phyloP scores from a whole-genome alignment of 78 protist genomes.

The Dictyostelium firmibasis region DNA sequence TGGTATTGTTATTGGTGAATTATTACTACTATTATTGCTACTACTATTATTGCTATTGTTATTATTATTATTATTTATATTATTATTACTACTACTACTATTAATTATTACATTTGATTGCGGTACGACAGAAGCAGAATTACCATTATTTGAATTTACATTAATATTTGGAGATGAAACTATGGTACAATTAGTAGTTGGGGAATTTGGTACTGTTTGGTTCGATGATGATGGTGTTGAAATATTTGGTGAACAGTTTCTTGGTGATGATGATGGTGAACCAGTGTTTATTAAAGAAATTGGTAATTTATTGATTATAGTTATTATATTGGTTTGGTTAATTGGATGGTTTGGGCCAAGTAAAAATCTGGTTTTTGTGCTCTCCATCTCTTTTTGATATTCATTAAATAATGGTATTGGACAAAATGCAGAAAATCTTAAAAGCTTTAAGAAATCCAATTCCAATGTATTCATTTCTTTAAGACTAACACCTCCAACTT shows the following conservation, averaged over 20 bases:
- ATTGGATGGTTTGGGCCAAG: neutral
- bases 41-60: neutral
- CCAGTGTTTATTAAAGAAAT: neutral
- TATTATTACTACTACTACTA: neutral
- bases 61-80: neutral
- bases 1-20: neutral
- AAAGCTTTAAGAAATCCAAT: conserved; percentile 40
- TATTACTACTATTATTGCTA: too few species aligned
- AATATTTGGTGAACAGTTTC: neutral
- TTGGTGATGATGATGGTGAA: neutral
- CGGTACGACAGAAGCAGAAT: neutral
- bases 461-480: conserved; percentile 61
- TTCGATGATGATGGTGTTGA: neutral
- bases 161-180: neutral
- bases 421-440: conserved; percentile 53
- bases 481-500: conserved; percentile 64
- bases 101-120: neutral
- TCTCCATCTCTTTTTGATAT: conserved; percentile 30
- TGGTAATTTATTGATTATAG: neutral
- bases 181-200: neutral
- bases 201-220: neutral
- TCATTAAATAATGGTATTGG: conserved; percentile 1
- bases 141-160: neutral
- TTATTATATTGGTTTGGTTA: neutral
- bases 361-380: neutral